A percentile compares a stretch with the other conserved stretches of the same genome.
phyloP scores from a whole-genome alignment of 2,329 filamentous ascomycete species.

The Colletotrichum spaethianum region DNA sequence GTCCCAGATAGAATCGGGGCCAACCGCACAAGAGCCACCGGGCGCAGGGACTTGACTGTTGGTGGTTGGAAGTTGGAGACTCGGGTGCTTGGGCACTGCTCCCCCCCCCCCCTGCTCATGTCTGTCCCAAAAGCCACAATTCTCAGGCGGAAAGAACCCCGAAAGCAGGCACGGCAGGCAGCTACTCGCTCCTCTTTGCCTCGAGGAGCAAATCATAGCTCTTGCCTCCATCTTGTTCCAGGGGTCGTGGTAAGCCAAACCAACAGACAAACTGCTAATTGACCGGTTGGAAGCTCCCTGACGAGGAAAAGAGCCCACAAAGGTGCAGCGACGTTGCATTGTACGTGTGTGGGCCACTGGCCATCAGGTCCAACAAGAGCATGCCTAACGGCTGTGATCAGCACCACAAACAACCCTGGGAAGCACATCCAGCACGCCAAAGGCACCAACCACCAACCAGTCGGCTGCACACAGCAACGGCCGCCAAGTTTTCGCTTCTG shows the following conservation, averaged over 20 bases:
- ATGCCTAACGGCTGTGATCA: constrained; percentile 16
- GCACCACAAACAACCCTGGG: constrained; percentile 24
- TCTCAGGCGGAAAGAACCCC: background rate
- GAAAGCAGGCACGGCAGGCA: background rate
- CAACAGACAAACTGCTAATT: constrained; percentile 29
- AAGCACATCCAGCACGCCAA: background rate
- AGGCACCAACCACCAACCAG: background rate
- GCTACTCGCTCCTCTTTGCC: background rate
- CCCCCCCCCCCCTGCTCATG: background rate
- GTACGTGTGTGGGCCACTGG: constrained; percentile 1
- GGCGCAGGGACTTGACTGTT: background rate
- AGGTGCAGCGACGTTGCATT: constrained; percentile 36
- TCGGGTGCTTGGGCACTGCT: no score
- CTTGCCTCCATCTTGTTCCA: background rate
- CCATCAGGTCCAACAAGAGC: constrained; percentile 5
- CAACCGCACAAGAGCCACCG: background rate
- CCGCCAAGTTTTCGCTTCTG: constrained; percentile 38
- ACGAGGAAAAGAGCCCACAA: constrained; percentile 5
- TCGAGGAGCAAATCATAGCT: constrained; percentile 4
- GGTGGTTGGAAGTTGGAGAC: background rate
- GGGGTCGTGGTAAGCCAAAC: constrained; percentile 1
- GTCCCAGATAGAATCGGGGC: background rate
- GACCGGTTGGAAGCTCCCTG: constrained; percentile 13
- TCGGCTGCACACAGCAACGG: constrained; percentile 17
- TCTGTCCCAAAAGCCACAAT: background rate